Evolutionary conservation across 176 grass and related monocot species (phyloP).

Genomic region (Triticum aestivum): DNA sequence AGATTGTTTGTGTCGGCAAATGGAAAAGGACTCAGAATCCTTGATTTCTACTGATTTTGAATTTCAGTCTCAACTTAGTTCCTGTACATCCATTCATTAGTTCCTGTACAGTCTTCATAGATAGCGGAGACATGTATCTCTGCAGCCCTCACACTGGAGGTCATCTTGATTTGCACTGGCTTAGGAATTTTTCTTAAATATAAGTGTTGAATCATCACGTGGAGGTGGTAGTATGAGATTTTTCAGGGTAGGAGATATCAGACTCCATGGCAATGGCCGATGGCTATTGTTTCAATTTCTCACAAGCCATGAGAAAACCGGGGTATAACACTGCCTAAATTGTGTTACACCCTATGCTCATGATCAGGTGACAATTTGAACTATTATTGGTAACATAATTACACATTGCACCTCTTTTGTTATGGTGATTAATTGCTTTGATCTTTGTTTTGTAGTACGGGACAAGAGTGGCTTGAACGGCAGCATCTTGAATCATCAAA

Average conservation of each 20-base stretch:
- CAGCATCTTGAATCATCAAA: slow-evolving; percentile 89
- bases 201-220: neutral
- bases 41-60: no score
- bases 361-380: neutral
- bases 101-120: no score
- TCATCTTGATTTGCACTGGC: slow-evolving; percentile 17
- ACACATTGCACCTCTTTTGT: neutral
- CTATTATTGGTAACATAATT: neutral
- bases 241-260: neutral
- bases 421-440: neutral
- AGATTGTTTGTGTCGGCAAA: no score
- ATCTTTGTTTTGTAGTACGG: slow-evolving; percentile 52
- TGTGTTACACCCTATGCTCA: neutral
- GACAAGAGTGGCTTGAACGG: slow-evolving; percentile 92
- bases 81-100: no score
- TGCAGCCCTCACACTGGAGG: no score
- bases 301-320: neutral
- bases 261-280: neutral
- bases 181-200: neutral
- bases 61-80: no score
- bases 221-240: no score
- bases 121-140: no score
- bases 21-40: no score
- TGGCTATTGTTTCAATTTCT: neutral
- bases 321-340: neutral